These are phyloP conservation scores for Euphorbia pulcherrima DNA, from an alignment of 345 rosid species.

Conservation along the genomic window DNA sequence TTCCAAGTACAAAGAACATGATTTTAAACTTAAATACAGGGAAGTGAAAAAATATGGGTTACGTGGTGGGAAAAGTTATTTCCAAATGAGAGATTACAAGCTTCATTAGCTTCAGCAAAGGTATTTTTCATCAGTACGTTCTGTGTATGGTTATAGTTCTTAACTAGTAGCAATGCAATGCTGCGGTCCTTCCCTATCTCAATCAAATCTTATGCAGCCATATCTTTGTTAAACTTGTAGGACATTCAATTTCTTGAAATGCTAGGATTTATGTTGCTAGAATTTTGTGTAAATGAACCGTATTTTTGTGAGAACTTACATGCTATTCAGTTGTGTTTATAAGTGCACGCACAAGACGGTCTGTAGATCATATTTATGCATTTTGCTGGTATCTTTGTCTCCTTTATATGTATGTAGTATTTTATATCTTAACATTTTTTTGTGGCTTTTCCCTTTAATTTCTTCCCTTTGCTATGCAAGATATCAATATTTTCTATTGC, in stretches of 20 bases:
- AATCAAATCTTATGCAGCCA: background rate
- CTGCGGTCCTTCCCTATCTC: background rate
- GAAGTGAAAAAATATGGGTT: conserved; percentile 1
- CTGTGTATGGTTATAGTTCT: background rate
- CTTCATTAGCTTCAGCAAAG: background rate
- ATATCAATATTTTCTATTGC: conserved; percentile 8
- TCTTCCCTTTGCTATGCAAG: background rate
- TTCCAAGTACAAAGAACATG: background rate
- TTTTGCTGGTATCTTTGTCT: background rate
- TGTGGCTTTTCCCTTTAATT: background rate
- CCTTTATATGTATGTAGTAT: background rate
- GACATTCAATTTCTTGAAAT: background rate
- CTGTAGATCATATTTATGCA: background rate
- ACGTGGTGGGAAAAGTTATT: background rate
- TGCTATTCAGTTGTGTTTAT: background rate
- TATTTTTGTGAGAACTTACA: background rate
- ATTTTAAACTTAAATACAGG: background rate
- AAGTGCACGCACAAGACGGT: background rate
- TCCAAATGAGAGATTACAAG: background rate
- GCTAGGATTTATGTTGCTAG: background rate
- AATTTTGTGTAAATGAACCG: background rate
- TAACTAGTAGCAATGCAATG: background rate
- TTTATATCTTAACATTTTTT: background rate
- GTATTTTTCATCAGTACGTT: background rate
- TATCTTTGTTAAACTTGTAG: background rate